These are phyloP conservation scores for Datisca glomerata DNA, from an alignment of 306 rosid genomes.

Conservation along the genomic window DNA sequence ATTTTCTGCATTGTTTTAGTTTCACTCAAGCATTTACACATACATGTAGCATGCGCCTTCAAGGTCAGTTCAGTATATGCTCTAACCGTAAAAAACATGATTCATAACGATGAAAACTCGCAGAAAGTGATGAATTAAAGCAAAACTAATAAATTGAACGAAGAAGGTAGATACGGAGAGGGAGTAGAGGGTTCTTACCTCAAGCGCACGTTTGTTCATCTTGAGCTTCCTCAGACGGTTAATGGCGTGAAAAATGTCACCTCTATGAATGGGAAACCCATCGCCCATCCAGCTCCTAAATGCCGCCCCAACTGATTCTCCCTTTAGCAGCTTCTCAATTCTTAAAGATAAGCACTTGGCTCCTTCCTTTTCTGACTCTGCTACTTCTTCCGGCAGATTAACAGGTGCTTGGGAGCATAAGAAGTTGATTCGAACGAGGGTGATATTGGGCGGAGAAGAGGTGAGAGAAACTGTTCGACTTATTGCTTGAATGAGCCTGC, in stretches of 20 bases:
- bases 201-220: constrained; percentile 72
- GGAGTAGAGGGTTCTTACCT: constrained; percentile 30
- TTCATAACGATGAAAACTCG: no score
- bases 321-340: constrained; percentile 60
- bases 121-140: no score
- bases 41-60: no score
- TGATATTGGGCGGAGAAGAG: constrained; percentile 3
- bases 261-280: constrained; percentile 70
- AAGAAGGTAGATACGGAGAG: neutral
- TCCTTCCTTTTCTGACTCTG: constrained; percentile 17
- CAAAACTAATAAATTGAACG: neutral
- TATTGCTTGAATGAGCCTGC: constrained; percentile 35
- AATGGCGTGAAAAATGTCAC: constrained; percentile 69
- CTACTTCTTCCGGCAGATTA: constrained; percentile 2
- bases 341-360: constrained; percentile 42
- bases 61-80: no score
- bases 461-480: constrained; percentile 43
- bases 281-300: constrained; percentile 90
- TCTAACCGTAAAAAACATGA: no score
- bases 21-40: no score
- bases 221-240: constrained; percentile 81
- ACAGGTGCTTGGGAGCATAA: constrained; percentile 38
- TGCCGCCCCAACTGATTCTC: constrained; percentile 49
- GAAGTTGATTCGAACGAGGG: constrained; percentile 12
- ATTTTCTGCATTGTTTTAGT: no score